Conservation (phyloP, 768 basidiomycete genomes). For the Boletus speciosus region DNA sequence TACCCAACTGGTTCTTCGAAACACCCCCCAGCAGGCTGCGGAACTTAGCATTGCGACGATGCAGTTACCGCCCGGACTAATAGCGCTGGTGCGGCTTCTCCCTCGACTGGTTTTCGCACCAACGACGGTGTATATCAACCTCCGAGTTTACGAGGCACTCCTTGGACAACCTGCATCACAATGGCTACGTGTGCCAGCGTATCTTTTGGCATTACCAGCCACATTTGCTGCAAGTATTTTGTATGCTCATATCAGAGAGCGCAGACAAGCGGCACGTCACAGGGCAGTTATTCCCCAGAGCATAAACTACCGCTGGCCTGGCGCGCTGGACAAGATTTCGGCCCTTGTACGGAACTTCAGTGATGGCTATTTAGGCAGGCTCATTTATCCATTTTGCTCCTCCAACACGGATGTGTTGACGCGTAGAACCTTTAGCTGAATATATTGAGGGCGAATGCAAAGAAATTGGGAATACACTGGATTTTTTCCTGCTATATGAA, state of each 20-base stretch:
- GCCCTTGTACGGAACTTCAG: slow-evolving; percentile 37
- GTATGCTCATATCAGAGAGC: slow-evolving; percentile 45
- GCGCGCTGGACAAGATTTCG: slow-evolving; percentile 46
- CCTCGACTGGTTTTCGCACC: slow-evolving; percentile 25
- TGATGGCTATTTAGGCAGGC: slow-evolving; percentile 48
- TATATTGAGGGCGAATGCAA: slow-evolving; percentile 5
- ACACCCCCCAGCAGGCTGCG: too few relatives aligned
- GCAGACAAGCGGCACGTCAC: slow-evolving; percentile 38
- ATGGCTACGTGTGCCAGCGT: slow-evolving; percentile 16
- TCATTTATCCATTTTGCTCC: neutral
- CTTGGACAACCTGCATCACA: neutral
- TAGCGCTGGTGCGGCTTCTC: slow-evolving; percentile 29
- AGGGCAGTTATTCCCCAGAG: slow-evolving; percentile 47
- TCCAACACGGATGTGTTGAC: neutral
- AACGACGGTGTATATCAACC: slow-evolving; percentile 9
- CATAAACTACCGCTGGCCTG: slow-evolving; percentile 37
- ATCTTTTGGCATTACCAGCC: slow-evolving; percentile 24
- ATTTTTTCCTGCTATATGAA: slow-evolving; percentile 25
- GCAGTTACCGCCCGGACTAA: slow-evolving; percentile 31
- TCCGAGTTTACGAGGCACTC: slow-evolving; percentile 12
- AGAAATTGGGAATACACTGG: slow-evolving; percentile 23
- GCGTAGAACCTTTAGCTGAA: slow-evolving; percentile 9
- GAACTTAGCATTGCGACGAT: neutral
- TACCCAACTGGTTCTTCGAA: too few relatives aligned
- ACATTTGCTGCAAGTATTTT: slow-evolving; percentile 21